phyloP scores from a whole-genome alignment of 2,329 filamentous ascomycete species.

The Dendryphion nanum region DNA sequence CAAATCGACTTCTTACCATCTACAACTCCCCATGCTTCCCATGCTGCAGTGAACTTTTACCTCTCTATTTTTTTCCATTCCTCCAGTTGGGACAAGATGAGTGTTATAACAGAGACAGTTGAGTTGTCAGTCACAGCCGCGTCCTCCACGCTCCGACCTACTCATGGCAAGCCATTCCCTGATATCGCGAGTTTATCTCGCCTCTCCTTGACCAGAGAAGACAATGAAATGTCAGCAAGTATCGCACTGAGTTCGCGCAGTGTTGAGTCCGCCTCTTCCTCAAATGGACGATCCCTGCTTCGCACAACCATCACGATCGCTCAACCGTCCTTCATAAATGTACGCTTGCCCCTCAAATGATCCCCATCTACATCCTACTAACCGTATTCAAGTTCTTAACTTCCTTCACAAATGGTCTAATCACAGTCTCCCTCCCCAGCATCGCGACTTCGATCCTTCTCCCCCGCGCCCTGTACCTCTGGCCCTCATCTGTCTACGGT shows the following conservation, averaged over 20 bases:
- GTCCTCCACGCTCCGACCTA: not conserved
- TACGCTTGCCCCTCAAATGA: too few relatives aligned
- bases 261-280: not conserved
- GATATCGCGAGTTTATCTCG: not conserved
- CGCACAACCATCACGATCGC: not conserved
- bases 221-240: not conserved
- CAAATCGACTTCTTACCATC: too few relatives aligned
- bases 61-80: too few relatives aligned
- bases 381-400: conserved; percentile 28
- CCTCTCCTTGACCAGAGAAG: not conserved
- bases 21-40: too few relatives aligned
- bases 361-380: conserved; percentile 21
- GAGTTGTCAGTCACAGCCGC: not conserved
- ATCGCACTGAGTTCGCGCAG: not conserved
- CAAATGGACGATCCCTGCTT: not conserved
- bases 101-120: not conserved
- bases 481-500: conserved; percentile 34
- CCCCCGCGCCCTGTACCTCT: conserved; percentile 31
- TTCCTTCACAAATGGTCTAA: conserved; percentile 39
- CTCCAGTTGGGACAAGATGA: too few relatives aligned
- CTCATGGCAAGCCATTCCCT: too few relatives aligned
- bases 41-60: too few relatives aligned
- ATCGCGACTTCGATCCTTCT: conserved; percentile 35
- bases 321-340: not conserved
- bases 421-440: conserved; percentile 44